phyloP scores from a whole-genome alignment of 345 rosid species.

The Viola odorata region DNA sequence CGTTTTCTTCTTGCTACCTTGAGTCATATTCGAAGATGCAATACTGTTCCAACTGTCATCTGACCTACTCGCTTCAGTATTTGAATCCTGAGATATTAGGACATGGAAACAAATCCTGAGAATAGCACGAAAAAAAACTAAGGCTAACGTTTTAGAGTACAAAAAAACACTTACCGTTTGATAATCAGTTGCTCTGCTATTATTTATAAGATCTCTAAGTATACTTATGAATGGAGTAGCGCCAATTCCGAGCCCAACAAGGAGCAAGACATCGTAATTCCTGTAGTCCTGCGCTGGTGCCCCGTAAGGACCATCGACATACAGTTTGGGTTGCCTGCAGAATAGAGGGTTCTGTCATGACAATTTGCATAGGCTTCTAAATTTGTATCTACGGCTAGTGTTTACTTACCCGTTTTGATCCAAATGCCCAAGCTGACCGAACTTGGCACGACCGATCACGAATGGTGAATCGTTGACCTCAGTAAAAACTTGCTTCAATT shows the following conservation, averaged over 20 bases:
- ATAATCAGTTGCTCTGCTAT: slow-evolving; percentile 56
- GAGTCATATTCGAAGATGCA: slow-evolving; percentile 47
- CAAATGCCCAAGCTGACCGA: slow-evolving; percentile 35
- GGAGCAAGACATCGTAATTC: slow-evolving; percentile 87
- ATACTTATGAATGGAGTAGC: slow-evolving; percentile 98
- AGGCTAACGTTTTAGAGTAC: too few species aligned
- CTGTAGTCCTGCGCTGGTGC: slow-evolving; percentile 95
- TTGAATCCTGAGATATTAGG: slow-evolving; percentile 39
- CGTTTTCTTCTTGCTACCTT: slow-evolving; percentile 50
- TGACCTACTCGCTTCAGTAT: slow-evolving; percentile 57
- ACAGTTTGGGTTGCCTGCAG: slow-evolving; percentile 67
- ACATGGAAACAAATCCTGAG: not conserved
- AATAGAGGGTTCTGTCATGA: not conserved
- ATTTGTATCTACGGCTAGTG: not conserved
- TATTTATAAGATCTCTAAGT: slow-evolving; percentile 72
- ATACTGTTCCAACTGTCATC: slow-evolving; percentile 65
- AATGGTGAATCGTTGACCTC: slow-evolving; percentile 47
- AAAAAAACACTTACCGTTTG: slow-evolving; percentile 36
- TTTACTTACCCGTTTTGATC: slow-evolving; percentile 43
- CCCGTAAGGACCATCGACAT: slow-evolving; percentile 90
- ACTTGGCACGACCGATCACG: slow-evolving; percentile 55
- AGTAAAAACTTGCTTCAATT: slow-evolving; percentile 60
- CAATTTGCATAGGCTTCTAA: too few species aligned
- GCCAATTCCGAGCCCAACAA: slow-evolving; percentile 92
- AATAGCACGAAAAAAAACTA: not conserved